phyloP scores from a whole-genome alignment of 2,329 filamentous ascomycete genomes.

The Periconia macrospinosa region DNA sequence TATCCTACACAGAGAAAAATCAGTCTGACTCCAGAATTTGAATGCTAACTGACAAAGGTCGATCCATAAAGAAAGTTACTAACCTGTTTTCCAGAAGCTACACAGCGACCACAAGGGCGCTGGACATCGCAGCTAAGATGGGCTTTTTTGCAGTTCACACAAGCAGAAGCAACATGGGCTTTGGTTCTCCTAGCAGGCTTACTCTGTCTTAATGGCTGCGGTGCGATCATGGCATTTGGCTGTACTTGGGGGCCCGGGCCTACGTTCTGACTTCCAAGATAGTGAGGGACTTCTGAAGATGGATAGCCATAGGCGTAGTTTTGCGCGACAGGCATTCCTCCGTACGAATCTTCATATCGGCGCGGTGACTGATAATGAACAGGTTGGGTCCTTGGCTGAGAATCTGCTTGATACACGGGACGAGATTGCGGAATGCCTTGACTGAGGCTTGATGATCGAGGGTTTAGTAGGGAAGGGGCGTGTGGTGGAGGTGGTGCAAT shows the following conservation, averaged over 20 bases:
- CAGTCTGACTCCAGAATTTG: slow-evolving; percentile 12
- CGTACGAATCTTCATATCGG: slow-evolving; percentile 28
- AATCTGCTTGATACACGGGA: slow-evolving; percentile 34
- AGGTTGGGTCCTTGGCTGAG: slow-evolving; percentile 23
- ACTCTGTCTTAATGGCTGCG: slow-evolving; percentile 29
- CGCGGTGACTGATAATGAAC: slow-evolving; percentile 30
- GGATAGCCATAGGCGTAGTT: slow-evolving; percentile 36
- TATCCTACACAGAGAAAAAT: slow-evolving; percentile 55
- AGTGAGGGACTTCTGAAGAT: slow-evolving; percentile 23
- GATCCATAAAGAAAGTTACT: slow-evolving; percentile 22
- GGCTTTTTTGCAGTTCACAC: slow-evolving; percentile 82
- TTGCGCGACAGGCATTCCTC: slow-evolving; percentile 21
- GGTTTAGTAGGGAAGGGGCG: slow-evolving; percentile 27
- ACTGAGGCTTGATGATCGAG: slow-evolving; percentile 19
- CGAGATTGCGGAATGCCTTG: slow-evolving; percentile 26
- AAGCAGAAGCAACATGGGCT: slow-evolving; percentile 81
- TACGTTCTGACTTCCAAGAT: slow-evolving; percentile 27
- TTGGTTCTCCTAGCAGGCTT: slow-evolving; percentile 58
- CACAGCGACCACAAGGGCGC: slow-evolving; percentile 76
- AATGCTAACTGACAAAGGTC: neutral
- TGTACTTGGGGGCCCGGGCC: slow-evolving; percentile 33
- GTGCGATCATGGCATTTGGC: slow-evolving; percentile 34
- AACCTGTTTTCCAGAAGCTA: slow-evolving; percentile 72
- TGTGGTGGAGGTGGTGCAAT: slow-evolving; percentile 28
- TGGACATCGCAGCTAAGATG: slow-evolving; percentile 71